Base-by-base conservation (phyloP, 768 basidiomycete genomes). In the Tricholoma hemisulphureum region DNA sequence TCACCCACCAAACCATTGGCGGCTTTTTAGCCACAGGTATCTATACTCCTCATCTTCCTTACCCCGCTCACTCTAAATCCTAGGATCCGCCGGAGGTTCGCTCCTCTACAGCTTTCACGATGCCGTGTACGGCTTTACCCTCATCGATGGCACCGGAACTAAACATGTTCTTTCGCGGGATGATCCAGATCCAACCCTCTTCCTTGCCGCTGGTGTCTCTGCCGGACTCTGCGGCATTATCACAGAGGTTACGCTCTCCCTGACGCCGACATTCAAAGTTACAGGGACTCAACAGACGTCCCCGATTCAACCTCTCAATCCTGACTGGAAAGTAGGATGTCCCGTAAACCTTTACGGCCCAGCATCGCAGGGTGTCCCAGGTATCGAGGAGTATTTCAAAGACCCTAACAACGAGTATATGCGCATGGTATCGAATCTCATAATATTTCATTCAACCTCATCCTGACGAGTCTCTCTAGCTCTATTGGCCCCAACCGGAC, bases 211-310 rank as follows among this genome's bases (percentile, higher is more conserved):
- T 23, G 51, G 56, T 2, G 39, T 57, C 10, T 52, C 56, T 4
- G 23, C 24, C 20, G 56, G 56, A 8, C 50, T 57, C 18, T 51
- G 32, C 26, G 56, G 56, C 7, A 57, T 57, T n/a, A 41, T 52
- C 37, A 52, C 50, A 3, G 56, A 57, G 9, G 37, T 57, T 29
- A 32, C 20, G 21, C 23, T 57, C 32, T 26, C 50, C 24, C 56
- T 57, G 18, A 41, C 50, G 50, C 50, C 23, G 5, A 31, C 20
- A 16, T 57, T 43, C 31, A 14, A 29, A 16, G 50, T 57, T 18
- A 35, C 32, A 4, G 56, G 56, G 13, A 21, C 28, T 8, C 56
- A 57, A 18, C 49, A 51, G 41, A 43, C 41, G 5, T 43, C 41
- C 41, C 41, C 9, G 4, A 23, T 43, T 23, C 9, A 21, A 11